Evolutionary conservation across 108 stramenopile species (phyloP).

Genomic region (Nitzschia sp.): DNA sequence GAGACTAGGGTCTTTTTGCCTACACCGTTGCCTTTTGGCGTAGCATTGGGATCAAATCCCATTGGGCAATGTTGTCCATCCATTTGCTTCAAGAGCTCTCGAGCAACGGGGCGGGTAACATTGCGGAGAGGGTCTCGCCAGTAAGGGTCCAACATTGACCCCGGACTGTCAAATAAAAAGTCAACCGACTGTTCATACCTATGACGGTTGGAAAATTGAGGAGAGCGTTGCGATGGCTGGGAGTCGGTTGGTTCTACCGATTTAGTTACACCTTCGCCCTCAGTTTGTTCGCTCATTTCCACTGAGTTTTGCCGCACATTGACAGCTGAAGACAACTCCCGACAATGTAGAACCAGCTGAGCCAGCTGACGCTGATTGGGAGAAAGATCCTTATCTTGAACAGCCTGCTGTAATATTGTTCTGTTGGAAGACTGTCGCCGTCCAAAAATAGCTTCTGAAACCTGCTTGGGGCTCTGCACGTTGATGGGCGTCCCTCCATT

Average conservation of each 20-base stretch:
- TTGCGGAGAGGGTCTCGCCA: constrained; percentile 67
- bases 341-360: constrained; percentile 53
- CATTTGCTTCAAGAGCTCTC: constrained; percentile 62
- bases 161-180: constrained; percentile 20
- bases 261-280: neutral
- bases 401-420: constrained; percentile 20
- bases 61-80: constrained; percentile 65
- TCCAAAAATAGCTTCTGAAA: constrained; percentile 65
- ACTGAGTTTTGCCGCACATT: constrained; percentile 1
- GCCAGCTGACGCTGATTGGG: constrained; percentile 40
- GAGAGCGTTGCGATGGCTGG: neutral
- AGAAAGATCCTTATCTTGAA: constrained; percentile 16
- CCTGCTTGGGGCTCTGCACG: constrained; percentile 72
- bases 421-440: constrained; percentile 24
- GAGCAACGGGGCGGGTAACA: constrained; percentile 58
- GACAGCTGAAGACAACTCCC: constrained; percentile 27
- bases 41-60: constrained; percentile 66
- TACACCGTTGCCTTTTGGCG: neutral
- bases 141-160: constrained; percentile 50
- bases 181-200: constrained; percentile 35
- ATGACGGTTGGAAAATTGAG: no score
- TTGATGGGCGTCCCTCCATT: constrained; percentile 41
- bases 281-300: neutral
- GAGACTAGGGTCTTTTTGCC: neutral
- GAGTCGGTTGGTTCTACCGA: neutral